phyloP scores from a whole-genome alignment of 176 grass and related monocot species.

The Metroxylon sagu region DNA sequence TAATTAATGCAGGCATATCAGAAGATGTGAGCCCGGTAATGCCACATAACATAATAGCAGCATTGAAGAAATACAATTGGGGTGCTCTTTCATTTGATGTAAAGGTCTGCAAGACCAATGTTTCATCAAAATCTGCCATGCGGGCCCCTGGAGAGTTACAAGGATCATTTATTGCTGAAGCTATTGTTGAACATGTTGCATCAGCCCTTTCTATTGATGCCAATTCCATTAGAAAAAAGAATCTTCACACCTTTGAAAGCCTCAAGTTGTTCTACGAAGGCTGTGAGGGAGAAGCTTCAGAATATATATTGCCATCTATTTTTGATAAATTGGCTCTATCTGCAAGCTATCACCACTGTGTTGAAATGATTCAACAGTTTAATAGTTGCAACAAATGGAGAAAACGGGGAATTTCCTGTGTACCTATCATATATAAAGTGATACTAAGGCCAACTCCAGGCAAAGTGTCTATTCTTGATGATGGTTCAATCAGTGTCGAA shows the following conservation, averaged over 20 bases:
- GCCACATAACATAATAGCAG: constrained; percentile 58
- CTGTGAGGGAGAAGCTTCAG: constrained; percentile 46
- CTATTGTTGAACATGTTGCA: constrained; percentile 82
- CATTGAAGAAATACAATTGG: constrained; percentile 91
- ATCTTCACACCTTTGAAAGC: constrained; percentile 79
- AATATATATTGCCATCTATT: constrained; percentile 69
- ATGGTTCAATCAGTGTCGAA: constrained; percentile 91
- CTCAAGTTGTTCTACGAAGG: constrained; percentile 66
- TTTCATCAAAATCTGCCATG: constrained; percentile 76
- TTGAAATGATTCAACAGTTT: constrained; percentile 47
- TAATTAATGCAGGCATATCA: constrained; percentile 78
- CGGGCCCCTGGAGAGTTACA: constrained; percentile 87
- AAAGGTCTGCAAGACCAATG: constrained; percentile 83
- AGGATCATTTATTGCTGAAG: constrained; percentile 87
- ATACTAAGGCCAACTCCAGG: constrained; percentile 50
- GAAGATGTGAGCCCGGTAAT: constrained; percentile 56
- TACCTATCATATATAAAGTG: constrained; percentile 61
- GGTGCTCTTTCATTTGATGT: constrained; percentile 84
- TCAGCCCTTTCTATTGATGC: constrained; percentile 49
- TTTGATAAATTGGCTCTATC: constrained; percentile 47
- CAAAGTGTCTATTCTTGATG: constrained; percentile 74
- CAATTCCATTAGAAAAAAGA: constrained; percentile 61
- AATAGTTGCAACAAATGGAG: constrained; percentile 76
- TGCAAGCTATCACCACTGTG: constrained; percentile 26
- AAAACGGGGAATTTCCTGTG: constrained; percentile 71